Evolutionary conservation across 1,139 yeast species (phyloP).

Genomic region (Hanseniaspora sp.): DNA sequence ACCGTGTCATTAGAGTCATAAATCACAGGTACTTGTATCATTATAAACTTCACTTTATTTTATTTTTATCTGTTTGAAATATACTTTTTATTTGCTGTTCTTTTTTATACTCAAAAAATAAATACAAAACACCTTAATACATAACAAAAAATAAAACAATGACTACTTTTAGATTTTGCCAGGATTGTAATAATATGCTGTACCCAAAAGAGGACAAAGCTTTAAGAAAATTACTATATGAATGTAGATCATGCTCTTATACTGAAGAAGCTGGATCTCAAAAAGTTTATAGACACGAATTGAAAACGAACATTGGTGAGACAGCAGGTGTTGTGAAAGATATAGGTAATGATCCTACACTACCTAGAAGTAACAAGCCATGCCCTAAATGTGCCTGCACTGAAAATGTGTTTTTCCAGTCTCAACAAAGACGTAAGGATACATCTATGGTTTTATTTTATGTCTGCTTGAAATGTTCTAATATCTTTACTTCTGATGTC

Average conservation of each 20-base stretch:
- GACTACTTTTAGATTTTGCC: constrained; percentile 89
- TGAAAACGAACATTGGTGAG: constrained; percentile 74
- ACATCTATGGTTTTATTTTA: constrained; percentile 92
- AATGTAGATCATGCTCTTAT: constrained; percentile 91
- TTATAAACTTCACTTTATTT: too few relatives aligned
- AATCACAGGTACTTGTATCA: too few relatives aligned
- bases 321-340: constrained; percentile 98
- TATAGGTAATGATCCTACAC: constrained; percentile 89
- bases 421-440: constrained; percentile 88
- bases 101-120: too few relatives aligned
- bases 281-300: constrained; percentile 83
- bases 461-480: constrained; percentile 79
- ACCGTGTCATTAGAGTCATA: too few relatives aligned
- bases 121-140: not conserved
- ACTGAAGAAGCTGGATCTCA: constrained; percentile 86
- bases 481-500: constrained; percentile 44
- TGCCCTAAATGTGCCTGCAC: constrained; percentile 82
- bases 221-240: constrained; percentile 59
- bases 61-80: too few relatives aligned
- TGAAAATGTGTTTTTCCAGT: constrained; percentile 92
- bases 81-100: too few relatives aligned
- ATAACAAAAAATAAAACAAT: constrained; percentile 29
- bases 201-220: constrained; percentile 93
- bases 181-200: constrained; percentile 94
- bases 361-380: constrained; percentile 85